Base-by-base conservation (phyloP, 225 moss, liverwort and hornwort species). In the Polytrichum formosum region DNA sequence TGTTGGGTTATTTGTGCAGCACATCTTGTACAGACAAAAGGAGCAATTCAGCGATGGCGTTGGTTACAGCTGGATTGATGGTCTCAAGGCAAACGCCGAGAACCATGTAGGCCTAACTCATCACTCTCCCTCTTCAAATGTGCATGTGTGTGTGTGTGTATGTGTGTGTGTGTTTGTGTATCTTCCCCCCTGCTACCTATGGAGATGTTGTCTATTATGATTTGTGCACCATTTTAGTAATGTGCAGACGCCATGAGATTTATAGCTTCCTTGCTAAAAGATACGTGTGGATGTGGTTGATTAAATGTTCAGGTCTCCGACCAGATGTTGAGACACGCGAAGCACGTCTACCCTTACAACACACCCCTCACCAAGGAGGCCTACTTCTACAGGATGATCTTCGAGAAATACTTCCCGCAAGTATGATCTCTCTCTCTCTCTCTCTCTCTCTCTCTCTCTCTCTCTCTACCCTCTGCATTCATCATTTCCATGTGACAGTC, bases 31-130 rank as follows among this genome's bases (percentile, higher is more conserved):
- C 77, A 82, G 92, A 55, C 92, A 92, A 21, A 92, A 92, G 82
- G 92, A 92, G 80, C 92, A 92, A 46, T 92, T 92, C 74, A 92
- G 92, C 70, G 92, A 92, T 63, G 92, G 92, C 35, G 92, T 92
- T 19, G 92, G 92, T 27, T 92, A 92, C 76, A 84, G 92, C 62
- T 92, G 92, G 92, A 92, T 92, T 73, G 90, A 90, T 64, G 90
- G 88, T 13, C 85, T 92, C 65, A 92, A 92, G 72, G 80, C 56
- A 31, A 80, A 83, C 53, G 90, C 88, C 0, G 83, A 76, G 1
- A 65, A 26, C 27, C 76, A 90, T 68, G 92, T 80, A 74, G 8
- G 28, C 19, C 13, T 66, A 5, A 7, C 0, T 66, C 30, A 8
- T 16, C 6, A 27, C 63, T 56, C 33, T 72, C 64, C 27, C 55